Conservation (phyloP, 768 basidiomycete species). For the Rhodosporidiobolus odoratus region DNA sequence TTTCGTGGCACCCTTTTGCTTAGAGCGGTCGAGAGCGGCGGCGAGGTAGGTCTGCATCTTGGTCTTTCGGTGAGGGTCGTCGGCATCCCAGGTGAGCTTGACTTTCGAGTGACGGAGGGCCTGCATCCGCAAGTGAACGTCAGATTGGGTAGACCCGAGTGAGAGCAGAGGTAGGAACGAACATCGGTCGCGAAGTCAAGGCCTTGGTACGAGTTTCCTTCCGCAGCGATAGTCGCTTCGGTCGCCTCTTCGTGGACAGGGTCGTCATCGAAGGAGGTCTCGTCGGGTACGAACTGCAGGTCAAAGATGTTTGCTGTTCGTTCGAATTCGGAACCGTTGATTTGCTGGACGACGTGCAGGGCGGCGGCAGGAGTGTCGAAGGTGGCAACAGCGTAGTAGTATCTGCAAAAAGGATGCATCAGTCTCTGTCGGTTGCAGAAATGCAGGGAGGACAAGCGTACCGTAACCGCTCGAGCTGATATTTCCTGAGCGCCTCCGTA, state of each 20-base stretch:
- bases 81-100: conserved; percentile 96
- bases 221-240: conserved; percentile 54
- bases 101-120: conserved; percentile 97
- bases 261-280: conserved; percentile 42
- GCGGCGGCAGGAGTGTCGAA: conserved; percentile 76
- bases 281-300: conserved; percentile 55
- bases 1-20: conserved; percentile 67
- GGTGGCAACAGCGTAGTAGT: conserved; percentile 89
- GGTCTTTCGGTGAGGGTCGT: conserved; percentile 78
- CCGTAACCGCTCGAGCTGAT: conserved; percentile 89
- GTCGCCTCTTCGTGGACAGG: conserved; percentile 72
- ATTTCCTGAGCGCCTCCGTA: conserved; percentile 76
- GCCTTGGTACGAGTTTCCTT: conserved; percentile 56
- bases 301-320: conserved; percentile 94
- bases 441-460: conserved; percentile 44
- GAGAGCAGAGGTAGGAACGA: conserved; percentile 44
- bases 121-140: conserved; percentile 49
- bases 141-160: background rate
- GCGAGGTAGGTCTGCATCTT: conserved; percentile 38
- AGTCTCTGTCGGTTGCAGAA: background rate
- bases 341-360: conserved; percentile 70
- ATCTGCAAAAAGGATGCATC: conserved; percentile 53
- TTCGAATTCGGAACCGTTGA: conserved; percentile 92
- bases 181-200: conserved; percentile 92
- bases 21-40: conserved; percentile 49